Evolutionary conservation across 768 basidiomycete species (phyloP).

Genomic region (Leccinum imitatum): DNA sequence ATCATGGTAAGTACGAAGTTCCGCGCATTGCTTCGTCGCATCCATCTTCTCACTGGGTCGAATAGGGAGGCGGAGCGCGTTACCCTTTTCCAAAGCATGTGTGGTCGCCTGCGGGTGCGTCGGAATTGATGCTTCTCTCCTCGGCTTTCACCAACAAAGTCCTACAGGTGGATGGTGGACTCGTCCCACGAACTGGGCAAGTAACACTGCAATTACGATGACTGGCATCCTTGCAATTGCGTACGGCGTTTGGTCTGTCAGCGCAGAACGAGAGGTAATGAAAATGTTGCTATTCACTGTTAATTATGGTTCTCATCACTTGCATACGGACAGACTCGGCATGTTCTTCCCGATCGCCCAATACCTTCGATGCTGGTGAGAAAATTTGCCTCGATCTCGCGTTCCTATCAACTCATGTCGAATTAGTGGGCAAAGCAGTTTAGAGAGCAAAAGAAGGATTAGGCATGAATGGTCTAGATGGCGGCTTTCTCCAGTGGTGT

Average conservation of each 20-base stretch:
- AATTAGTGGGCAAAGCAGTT: conserved; percentile 53
- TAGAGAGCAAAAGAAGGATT: conserved; percentile 29
- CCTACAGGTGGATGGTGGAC: conserved; percentile 91
- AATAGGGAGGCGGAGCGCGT: conserved; percentile 76
- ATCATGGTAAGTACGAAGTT: conserved; percentile 5
- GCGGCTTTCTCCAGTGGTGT: not conserved
- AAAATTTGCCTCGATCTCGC: conserved; percentile 4
- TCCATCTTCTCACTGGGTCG: not conserved
- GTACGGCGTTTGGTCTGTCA: conserved; percentile 68
- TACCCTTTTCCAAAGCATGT: conserved; percentile 95
- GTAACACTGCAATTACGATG: conserved; percentile 76
- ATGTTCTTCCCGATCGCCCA: conserved; percentile 57
- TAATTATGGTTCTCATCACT: conserved; percentile 5
- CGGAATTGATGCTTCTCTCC: not conserved
- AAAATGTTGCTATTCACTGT: not conserved
- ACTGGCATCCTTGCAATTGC: conserved; percentile 66
- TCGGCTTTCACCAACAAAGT: not conserved
- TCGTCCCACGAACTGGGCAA: conserved; percentile 84
- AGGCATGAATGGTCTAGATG: conserved; percentile 7
- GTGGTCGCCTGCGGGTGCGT: conserved; percentile 86
- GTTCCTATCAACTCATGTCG: conserved; percentile 2
- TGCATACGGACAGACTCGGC: conserved; percentile 47
- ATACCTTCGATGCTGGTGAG: conserved; percentile 82
- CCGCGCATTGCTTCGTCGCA: not conserved
- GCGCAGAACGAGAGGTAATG: conserved; percentile 75